A percentile compares a stretch with the other conserved stretches of the same genome.
Evolutionary conservation across 2,329 filamentous ascomycete species (phyloP).

Genomic region (Calycina herbarum): DNA sequence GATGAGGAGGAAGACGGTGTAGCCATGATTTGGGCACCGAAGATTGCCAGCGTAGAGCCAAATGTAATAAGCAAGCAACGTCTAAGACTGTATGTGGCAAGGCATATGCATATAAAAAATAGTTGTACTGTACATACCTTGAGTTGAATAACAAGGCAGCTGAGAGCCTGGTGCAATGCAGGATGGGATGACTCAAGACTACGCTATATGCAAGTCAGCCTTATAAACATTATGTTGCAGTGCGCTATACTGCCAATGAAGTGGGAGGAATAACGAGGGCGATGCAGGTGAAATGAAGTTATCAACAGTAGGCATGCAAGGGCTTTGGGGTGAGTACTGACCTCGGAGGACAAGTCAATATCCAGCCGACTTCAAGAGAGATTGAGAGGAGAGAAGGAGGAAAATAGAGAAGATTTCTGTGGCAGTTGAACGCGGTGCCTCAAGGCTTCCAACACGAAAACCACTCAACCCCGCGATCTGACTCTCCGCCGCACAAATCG

Average conservation of each 20-base stretch:
- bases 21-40: not conserved
- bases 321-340: not conserved
- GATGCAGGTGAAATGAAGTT: not conserved
- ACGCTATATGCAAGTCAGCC: not conserved
- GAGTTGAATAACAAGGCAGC: slow-evolving; percentile 13
- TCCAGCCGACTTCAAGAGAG: not conserved
- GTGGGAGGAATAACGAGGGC: not conserved
- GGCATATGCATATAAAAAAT: not conserved
- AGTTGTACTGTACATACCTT: not conserved
- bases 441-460: not conserved
- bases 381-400: not conserved
- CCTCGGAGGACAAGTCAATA: not conserved
- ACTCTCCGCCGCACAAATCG: not conserved
- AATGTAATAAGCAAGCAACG: not conserved
- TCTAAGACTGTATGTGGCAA: too few relatives aligned
- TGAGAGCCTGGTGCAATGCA: slow-evolving; percentile 25
- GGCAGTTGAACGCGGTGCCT: not conserved
- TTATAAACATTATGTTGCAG: not conserved
- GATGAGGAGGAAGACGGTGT: not conserved
- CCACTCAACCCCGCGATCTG: not conserved
- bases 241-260: not conserved
- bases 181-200: slow-evolving; percentile 17
- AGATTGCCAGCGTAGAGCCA: not conserved
- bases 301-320: not conserved
- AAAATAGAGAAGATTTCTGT: not conserved